A percentile compares a stretch with the other conserved stretches of the same genome.
Evolutionary conservation across 2,329 filamentous ascomycete genomes (phyloP).

Genomic region (Dissoconium aciculare): DNA sequence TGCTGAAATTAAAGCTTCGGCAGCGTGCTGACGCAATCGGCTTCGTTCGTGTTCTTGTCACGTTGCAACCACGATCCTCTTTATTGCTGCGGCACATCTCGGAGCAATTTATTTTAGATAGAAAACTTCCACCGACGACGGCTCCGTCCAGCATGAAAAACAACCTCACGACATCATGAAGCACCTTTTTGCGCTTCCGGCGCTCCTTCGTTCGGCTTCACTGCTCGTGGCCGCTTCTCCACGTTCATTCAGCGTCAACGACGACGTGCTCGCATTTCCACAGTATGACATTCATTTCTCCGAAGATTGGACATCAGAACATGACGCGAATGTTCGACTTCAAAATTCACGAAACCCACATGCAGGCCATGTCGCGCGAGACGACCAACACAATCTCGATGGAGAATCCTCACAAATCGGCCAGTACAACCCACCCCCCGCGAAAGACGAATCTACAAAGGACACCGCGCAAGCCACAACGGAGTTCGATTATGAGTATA

Average conservation of each 20-base stretch:
- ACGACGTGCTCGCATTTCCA: constrained; percentile 74
- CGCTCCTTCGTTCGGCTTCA: constrained; percentile 33
- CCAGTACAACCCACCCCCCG: constrained; percentile 7
- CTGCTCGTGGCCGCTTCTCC: constrained; percentile 32
- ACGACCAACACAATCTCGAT: constrained; percentile 2
- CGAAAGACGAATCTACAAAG: too few species aligned
- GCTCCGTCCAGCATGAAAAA: too few species aligned
- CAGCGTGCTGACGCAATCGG: too few species aligned
- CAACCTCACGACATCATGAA: too few species aligned
- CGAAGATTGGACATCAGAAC: constrained; percentile 54
- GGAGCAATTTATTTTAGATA: too few species aligned
- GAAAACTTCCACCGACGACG: too few species aligned
- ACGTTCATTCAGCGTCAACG: constrained; percentile 66
- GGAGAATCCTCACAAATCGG: constrained; percentile 8
- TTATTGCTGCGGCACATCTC: too few species aligned
- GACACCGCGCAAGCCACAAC: constrained; percentile 7
- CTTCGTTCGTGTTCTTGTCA: too few species aligned
- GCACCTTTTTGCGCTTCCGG: constrained; percentile 35
- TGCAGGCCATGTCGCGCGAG: neutral
- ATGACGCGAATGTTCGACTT: constrained; percentile 51
- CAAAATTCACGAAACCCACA: constrained; percentile 12
- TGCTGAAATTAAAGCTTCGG: too few species aligned
- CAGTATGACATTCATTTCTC: constrained; percentile 72
- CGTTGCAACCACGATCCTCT: too few species aligned
- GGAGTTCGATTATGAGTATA: constrained; percentile 49